Evolutionary conservation across 495 filamentous ascomycete genomes (phyloP).

Genomic region (Poronia punctata): DNA sequence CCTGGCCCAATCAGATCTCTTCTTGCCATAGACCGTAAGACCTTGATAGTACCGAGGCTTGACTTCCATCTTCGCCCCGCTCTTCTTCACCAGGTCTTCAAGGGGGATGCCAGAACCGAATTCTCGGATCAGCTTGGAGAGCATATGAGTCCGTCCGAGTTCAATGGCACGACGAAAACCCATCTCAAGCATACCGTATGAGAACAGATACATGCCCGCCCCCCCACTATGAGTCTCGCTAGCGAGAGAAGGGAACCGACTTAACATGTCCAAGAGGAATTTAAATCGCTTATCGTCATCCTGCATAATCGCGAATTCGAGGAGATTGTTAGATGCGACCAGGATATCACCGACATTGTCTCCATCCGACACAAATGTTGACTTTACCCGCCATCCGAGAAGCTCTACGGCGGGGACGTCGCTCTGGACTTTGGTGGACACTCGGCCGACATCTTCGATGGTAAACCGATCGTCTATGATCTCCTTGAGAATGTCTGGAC

Average conservation of each 20-base stretch:
- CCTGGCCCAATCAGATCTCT: constrained; percentile 55
- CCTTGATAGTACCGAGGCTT: constrained; percentile 66
- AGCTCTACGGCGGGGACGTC: constrained; percentile 41
- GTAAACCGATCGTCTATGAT: constrained; percentile 58
- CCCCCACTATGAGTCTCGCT: too few species aligned
- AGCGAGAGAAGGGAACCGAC: too few species aligned
- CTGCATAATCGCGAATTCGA: constrained; percentile 28
- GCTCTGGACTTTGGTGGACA: constrained; percentile 56
- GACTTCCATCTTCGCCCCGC: constrained; percentile 48
- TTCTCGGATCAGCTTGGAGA: constrained; percentile 34
- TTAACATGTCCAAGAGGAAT: constrained; percentile 30
- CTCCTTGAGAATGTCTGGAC: constrained; percentile 42
- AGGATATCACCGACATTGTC: constrained; percentile 8
- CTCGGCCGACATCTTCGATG: constrained; percentile 61
- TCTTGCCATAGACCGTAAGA: constrained; percentile 62
- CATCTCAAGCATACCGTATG: constrained; percentile 27
- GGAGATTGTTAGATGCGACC: constrained; percentile 1
- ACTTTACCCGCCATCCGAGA: constrained; percentile 28
- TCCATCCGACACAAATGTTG: constrained; percentile 15
- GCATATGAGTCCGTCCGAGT: constrained; percentile 30
- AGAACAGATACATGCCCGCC: too few species aligned
- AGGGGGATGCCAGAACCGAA: constrained; percentile 60
- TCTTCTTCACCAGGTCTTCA: constrained; percentile 51
- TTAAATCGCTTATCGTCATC: constrained; percentile 29
- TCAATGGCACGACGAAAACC: constrained; percentile 25